phyloP scores from a whole-genome alignment of 805 yeast genomes.

The Yamadazyma sp. region DNA sequence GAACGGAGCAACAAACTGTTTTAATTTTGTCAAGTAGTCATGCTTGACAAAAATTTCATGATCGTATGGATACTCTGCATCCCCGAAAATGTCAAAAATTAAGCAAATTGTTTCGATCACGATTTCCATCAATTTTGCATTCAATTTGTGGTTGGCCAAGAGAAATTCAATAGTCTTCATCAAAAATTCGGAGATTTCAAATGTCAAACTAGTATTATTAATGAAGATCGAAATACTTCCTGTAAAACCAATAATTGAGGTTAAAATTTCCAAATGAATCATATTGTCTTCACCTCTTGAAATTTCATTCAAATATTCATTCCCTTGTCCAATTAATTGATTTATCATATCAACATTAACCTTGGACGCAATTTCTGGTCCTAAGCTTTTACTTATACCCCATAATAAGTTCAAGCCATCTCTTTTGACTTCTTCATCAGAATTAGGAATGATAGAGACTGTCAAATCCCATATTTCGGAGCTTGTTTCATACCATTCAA shows the following conservation, averaged over 20 bases:
- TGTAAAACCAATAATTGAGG: conserved; percentile 50
- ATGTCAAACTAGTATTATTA: conserved; percentile 43
- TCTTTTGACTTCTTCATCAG: conserved; percentile 24
- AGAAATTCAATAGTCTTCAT: conserved; percentile 20
- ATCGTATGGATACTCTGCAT: conserved; percentile 65
- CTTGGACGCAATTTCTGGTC: conserved; percentile 27
- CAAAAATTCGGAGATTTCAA: conserved; percentile 44
- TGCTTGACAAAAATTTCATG: conserved; percentile 59
- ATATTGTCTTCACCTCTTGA: conserved; percentile 1
- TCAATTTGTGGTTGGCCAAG: conserved; percentile 12
- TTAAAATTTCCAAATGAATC: conserved; percentile 33
- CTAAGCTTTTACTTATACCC: conserved; percentile 36
- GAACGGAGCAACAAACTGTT: conserved; percentile 13
- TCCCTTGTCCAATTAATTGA: conserved; percentile 21
- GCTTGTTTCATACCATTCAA: conserved; percentile 35
- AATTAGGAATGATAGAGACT: conserved; percentile 9
- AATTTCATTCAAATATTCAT: conserved; percentile 4
- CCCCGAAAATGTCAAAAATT: conserved; percentile 78
- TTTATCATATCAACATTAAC: conserved; percentile 25
- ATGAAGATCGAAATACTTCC: conserved; percentile 48
- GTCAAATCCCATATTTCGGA: conserved; percentile 29
- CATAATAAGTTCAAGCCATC: conserved; percentile 34
- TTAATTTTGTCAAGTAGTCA: conserved; percentile 40
- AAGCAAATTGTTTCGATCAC: conserved; percentile 61
- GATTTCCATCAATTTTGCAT: conserved; percentile 34